A percentile compares a stretch with the other conserved stretches of the same genome.
These are phyloP conservation scores for Curvularia sp. DNA, from an alignment of 2,329 filamentous ascomycete species.

Conservation along the genomic window DNA sequence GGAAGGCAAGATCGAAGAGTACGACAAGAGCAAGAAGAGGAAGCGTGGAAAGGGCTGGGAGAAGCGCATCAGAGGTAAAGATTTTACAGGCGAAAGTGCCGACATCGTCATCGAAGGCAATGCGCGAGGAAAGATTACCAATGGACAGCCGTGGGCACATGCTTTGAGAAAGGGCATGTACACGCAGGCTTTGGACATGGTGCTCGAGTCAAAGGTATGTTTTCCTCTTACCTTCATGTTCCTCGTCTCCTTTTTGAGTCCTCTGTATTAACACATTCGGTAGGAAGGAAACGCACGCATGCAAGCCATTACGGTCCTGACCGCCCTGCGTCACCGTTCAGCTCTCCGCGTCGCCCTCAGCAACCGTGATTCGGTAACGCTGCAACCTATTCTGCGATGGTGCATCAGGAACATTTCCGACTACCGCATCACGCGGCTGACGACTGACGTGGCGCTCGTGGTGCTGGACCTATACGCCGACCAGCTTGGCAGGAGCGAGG, in stretches of 20 bases:
- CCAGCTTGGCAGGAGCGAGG: constrained; percentile 74
- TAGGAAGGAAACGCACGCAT: constrained; percentile 42
- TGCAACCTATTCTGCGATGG: constrained; percentile 86
- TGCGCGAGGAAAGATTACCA: constrained; percentile 68
- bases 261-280: constrained; percentile 12
- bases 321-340: constrained; percentile 42
- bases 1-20: constrained; percentile 77
- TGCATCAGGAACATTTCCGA: constrained; percentile 80
- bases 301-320: constrained; percentile 75
- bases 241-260: background rate
- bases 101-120: constrained; percentile 88
- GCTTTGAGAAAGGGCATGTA: constrained; percentile 82
- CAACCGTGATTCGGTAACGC: constrained; percentile 78
- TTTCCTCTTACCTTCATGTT: no score
- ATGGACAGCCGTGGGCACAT: constrained; percentile 78
- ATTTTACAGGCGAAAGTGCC: constrained; percentile 82
- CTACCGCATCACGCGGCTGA: constrained; percentile 79
- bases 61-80: constrained; percentile 71
- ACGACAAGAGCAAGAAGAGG: constrained; percentile 75
- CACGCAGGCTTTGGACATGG: constrained; percentile 77
- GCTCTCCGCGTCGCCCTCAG: constrained; percentile 64
- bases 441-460: constrained; percentile 81
- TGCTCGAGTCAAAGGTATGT: constrained; percentile 61
- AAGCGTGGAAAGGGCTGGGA: constrained; percentile 66
- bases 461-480: constrained; percentile 88